Base-by-base conservation (phyloP, 2,329 filamentous ascomycete species). In the Colletotrichum sp. region DNA sequence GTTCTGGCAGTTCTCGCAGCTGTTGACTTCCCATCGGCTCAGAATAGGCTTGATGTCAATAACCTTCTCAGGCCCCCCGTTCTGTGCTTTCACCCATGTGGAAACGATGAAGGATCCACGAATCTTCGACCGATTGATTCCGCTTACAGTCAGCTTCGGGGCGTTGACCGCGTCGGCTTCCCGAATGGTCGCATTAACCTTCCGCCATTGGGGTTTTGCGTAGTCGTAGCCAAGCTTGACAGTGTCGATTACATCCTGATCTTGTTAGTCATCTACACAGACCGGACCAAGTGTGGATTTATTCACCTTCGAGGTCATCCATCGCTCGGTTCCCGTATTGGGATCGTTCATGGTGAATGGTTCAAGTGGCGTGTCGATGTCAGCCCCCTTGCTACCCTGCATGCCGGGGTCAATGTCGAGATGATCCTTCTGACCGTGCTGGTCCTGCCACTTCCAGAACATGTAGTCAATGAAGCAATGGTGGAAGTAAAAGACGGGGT, bases 401-500 rank as follows among this genome's bases (percentile, higher is more conserved):
- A 80, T 28, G 36, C n/a, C 28, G 6, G 55, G 16, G 4, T 36
- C 34, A 32, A 79, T 72, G 8, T 71, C 73, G 15, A 76, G 67
- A 8, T 21, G 8, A 3, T 72, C 44, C 4, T 63, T 71, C n/a
- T 60, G 8, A 12, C n/a, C 30, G 49, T 81, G 49, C 6, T 69
- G 69, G 18, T 74, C 39, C 78, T 84, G 82, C 82, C 82, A 83
- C 8, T 60, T 63, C 81, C 82, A 82, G 71, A 83, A 83, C 9
- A 80, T 69, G 39, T 76, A 72, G 77, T 83, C 82, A 62, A 83
- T 76, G 68, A 82, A 83, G 75, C 73, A 78, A 71, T 83, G 82
- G 62, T 83, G 82, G 71, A 83, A 80, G 78, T 76, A 83, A 68
- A 83, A 83, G 69, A 83, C 79, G n/a, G 81, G 81, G 63, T 84